These are phyloP conservation scores for Pachysandra terminalis DNA, from an alignment of 164 flowering plant species.

Conservation along the genomic window DNA sequence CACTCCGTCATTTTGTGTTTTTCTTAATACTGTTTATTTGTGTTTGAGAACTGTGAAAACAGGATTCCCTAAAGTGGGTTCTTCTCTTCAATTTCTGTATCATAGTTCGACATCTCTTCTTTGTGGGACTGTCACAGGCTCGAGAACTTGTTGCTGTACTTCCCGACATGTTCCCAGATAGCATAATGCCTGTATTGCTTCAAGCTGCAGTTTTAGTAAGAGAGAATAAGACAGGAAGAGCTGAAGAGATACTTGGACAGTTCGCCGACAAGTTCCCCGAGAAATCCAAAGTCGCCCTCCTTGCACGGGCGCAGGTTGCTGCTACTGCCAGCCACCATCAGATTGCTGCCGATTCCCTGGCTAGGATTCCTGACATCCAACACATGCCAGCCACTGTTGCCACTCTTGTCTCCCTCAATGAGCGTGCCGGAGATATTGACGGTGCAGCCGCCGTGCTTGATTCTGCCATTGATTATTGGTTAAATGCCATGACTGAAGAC, in stretches of 20 bases:
- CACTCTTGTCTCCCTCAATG: conserved; percentile 77
- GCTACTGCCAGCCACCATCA: conserved; percentile 78
- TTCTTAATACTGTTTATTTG: neutral
- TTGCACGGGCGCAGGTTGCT: conserved; percentile 89
- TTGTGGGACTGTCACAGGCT: conserved; percentile 44
- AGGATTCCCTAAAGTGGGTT: neutral
- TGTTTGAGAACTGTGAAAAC: neutral
- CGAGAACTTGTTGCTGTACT: conserved; percentile 74
- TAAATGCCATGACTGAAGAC: conserved; percentile 76
- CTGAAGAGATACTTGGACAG: conserved; percentile 73
- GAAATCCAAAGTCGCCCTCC: conserved; percentile 48
- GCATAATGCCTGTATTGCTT: conserved; percentile 66
- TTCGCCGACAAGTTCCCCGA: conserved; percentile 66
- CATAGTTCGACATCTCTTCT: neutral
- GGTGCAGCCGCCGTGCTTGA: conserved; percentile 75
- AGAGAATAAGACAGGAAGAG: conserved; percentile 79
- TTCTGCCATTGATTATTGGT: conserved; percentile 78
- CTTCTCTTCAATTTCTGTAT: neutral
- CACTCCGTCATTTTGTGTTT: neutral
- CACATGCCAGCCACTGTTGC: conserved; percentile 96
- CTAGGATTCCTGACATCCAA: conserved; percentile 71
- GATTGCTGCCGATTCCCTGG: conserved; percentile 78
- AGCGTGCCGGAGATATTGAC: conserved; percentile 75
- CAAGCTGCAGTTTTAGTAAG: conserved; percentile 84
- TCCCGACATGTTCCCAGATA: conserved; percentile 57